phyloP scores from a whole-genome alignment of 495 filamentous ascomycete genomes.

The Daldinia decipiens region DNA sequence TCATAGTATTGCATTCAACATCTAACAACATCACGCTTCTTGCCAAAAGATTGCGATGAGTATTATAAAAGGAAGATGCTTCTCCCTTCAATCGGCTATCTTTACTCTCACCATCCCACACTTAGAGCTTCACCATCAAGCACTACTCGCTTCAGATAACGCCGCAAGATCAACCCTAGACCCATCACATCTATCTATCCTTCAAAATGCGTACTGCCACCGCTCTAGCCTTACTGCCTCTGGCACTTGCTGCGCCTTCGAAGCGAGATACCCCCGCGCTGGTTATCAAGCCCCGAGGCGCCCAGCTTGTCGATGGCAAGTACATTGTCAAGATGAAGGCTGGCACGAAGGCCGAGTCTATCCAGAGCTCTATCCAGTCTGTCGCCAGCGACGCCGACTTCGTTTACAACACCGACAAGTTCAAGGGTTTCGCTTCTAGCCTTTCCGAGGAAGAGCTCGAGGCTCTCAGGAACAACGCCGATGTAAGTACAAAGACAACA shows the following conservation, averaged over 20 bases:
- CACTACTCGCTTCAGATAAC: conserved; percentile 11
- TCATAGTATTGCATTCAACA: conserved; percentile 27
- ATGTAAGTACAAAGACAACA: conserved; percentile 41
- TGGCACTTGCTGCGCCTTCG: conserved; percentile 47
- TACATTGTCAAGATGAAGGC: conserved; percentile 59
- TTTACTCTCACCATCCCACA: conserved; percentile 26
- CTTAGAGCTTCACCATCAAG: conserved; percentile 9
- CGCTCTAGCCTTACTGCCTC: conserved; percentile 43
- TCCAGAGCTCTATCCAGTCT: conserved; percentile 50
- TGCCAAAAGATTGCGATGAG: conserved; percentile 7
- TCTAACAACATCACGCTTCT: conserved; percentile 8
- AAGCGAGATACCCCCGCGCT: conserved; percentile 44
- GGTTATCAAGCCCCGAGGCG: conserved; percentile 41
- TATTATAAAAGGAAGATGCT: conserved; percentile 18
- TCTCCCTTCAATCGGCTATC: conserved; percentile 3
- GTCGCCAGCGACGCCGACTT: conserved; percentile 51
- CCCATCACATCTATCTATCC: neutral
- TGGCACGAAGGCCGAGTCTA: conserved; percentile 39
- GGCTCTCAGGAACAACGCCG: conserved; percentile 52
- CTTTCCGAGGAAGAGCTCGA: conserved; percentile 53
- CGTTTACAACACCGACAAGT: conserved; percentile 54
- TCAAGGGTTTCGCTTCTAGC: conserved; percentile 57
- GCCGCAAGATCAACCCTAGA: conserved; percentile 4
- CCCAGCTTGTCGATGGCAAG: conserved; percentile 50
- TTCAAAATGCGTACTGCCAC: conserved; percentile 44